Percentiles rank a stretch among this genome's conserved stretches.
These are phyloP conservation scores for Polytrichum commune DNA, from an alignment of 225 moss, liverwort and hornwort species.

Conservation along the genomic window DNA sequence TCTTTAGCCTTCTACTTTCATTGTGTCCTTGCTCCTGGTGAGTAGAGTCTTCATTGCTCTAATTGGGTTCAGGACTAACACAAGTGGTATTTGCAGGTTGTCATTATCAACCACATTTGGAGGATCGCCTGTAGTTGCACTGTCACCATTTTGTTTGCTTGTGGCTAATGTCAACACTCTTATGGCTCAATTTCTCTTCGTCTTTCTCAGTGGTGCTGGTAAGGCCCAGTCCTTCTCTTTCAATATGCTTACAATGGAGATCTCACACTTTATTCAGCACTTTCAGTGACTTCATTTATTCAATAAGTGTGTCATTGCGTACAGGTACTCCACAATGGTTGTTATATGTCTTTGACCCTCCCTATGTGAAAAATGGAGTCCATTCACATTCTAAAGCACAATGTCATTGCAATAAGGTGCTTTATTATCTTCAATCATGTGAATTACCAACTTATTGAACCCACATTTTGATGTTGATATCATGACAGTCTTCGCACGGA, in stretches of 20 bases:
- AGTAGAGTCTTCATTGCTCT: no score
- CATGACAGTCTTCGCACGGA: slow-evolving; percentile 87
- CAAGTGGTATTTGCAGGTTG: slow-evolving; percentile 51
- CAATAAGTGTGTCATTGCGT: no score
- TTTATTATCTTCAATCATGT: neutral
- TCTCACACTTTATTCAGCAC: no score
- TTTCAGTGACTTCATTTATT: no score
- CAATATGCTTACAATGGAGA: neutral
- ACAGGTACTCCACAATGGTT: no score
- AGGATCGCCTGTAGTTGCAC: slow-evolving; percentile 83
- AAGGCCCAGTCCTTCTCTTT: slow-evolving; percentile 1
- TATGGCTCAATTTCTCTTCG: slow-evolving; percentile 95
- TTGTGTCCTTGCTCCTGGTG: no score
- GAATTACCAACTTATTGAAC: neutral
- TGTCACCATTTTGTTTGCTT: slow-evolving; percentile 80
- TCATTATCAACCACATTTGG: slow-evolving; percentile 95
- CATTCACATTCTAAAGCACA: no score
- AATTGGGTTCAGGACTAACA: neutral
- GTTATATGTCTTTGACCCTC: no score
- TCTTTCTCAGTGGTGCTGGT: slow-evolving; percentile 99
- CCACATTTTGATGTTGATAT: slow-evolving; percentile 13
- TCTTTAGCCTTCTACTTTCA: no score
- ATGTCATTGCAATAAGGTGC: no score
- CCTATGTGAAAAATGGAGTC: no score
- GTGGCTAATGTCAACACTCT: slow-evolving; percentile 95